These are phyloP conservation scores for Deuterostichococcus epilithicus DNA, from an alignment of 139 green algal species.

Conservation along the genomic window DNA sequence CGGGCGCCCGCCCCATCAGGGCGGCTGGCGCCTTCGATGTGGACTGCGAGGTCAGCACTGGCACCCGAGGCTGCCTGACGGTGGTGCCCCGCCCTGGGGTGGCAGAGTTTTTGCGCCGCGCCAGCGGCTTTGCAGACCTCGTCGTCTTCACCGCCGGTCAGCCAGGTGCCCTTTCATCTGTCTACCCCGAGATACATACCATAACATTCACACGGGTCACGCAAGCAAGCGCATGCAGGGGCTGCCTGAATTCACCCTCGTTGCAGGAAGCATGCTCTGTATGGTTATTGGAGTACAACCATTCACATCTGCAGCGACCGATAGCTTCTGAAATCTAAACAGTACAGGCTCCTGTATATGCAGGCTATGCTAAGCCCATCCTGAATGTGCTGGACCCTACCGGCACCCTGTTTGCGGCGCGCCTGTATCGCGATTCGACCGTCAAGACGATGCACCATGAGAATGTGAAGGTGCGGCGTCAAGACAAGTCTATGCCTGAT, in stretches of 20 bases:
- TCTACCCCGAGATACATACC: too few species aligned
- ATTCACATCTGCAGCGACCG: neutral
- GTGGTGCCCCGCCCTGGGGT: conserved; percentile 49
- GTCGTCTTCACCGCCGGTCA: conserved; percentile 62
- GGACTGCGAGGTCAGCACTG: neutral
- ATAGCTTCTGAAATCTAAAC: neutral
- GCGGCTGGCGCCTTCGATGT: neutral
- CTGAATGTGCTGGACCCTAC: conserved; percentile 34
- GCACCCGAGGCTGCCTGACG: conserved; percentile 10
- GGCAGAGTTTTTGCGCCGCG: conserved; percentile 40
- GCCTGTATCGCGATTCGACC: conserved; percentile 33
- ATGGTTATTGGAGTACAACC: neutral
- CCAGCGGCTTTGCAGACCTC: conserved; percentile 39
- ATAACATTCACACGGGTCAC: too few species aligned
- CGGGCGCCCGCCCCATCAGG: neutral
- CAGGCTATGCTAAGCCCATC: conserved; percentile 48
- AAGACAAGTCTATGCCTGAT: too few species aligned
- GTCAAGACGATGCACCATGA: neutral
- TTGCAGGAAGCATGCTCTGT: neutral
- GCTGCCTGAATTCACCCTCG: neutral
- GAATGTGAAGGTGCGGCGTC: conserved; percentile 40
- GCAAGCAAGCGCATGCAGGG: too few species aligned
- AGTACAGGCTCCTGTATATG: neutral
- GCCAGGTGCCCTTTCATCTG: too few species aligned
- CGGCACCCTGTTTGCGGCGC: conserved; percentile 14